phyloP scores from a whole-genome alignment of 371 early-diverging fungal genomes.

The Basidiobolus meristosporus region DNA sequence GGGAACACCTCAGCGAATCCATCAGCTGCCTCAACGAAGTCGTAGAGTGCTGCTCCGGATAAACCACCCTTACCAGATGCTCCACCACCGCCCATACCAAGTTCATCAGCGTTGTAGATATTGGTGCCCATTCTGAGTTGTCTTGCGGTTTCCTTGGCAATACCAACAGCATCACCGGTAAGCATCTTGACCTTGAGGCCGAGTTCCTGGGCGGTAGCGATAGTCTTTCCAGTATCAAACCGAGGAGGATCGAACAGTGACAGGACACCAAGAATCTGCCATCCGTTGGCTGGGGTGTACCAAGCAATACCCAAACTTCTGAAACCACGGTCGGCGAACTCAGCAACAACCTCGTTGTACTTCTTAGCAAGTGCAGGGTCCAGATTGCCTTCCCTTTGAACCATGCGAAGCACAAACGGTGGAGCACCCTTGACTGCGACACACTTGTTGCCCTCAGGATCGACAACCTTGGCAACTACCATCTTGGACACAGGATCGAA shows the following conservation, averaged over 20 bases:
- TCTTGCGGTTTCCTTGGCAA: constrained; percentile 71
- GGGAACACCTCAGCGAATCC: constrained; percentile 14
- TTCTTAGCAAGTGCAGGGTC: constrained; percentile 16
- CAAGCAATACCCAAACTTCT: constrained; percentile 76
- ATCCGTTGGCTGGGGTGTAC: constrained; percentile 22
- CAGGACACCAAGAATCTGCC: constrained; percentile 37
- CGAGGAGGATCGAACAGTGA: constrained; percentile 82
- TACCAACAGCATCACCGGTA: constrained; percentile 84
- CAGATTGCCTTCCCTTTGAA: constrained; percentile 1
- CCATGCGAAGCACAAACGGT: constrained; percentile 60
- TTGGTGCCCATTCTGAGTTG: constrained; percentile 48
- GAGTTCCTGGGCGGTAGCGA: constrained; percentile 56
- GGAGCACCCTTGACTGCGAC: constrained; percentile 14
- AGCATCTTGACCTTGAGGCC: constrained; percentile 89
- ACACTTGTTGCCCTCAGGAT: background rate
- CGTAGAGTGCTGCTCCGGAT: background rate
- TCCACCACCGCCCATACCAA: background rate
- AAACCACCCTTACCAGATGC: background rate
- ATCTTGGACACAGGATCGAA: constrained; percentile 1
- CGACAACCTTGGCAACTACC: background rate
- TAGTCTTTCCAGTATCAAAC: constrained; percentile 60
- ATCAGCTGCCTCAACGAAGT: constrained; percentile 2
- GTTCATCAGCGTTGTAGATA: constrained; percentile 30
- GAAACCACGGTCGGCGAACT: constrained; percentile 59
- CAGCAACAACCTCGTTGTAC: constrained; percentile 32